These are phyloP conservation scores for Tagetes patula DNA, from an alignment of 129 eudicot genomes.

Conservation along the genomic window DNA sequence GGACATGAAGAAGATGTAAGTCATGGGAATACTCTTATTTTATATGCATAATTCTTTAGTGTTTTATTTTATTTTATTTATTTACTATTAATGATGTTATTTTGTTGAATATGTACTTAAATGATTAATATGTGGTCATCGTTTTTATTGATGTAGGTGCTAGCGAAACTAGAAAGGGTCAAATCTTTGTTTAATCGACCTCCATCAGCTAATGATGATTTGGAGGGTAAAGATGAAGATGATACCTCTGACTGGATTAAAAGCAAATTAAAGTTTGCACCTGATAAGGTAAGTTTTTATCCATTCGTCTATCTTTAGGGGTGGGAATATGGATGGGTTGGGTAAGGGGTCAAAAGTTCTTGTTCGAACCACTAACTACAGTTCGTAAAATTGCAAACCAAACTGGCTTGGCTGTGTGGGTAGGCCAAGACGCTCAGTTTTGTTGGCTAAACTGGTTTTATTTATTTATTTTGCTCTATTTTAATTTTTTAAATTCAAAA, in stretches of 20 bases:
- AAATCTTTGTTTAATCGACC: slow-evolving; percentile 42
- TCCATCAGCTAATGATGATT: slow-evolving; percentile 38
- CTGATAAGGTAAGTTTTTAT: slow-evolving; percentile 57
- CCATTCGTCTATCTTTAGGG: neutral
- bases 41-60: neutral
- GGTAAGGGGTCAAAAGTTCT: too few species aligned
- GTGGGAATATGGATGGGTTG: neutral
- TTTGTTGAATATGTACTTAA: neutral
- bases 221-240: slow-evolving; percentile 44
- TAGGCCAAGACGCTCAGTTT: neutral
- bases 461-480: neutral
- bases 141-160: slow-evolving; percentile 38
- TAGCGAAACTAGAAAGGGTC: slow-evolving; percentile 73
- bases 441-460: neutral
- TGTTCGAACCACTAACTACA: too few species aligned
- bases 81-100: neutral
- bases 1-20: slow-evolving; percentile 95
- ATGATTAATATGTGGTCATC: slow-evolving; percentile 1
- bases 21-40: slow-evolving; percentile 7
- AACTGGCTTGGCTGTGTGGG: neutral
- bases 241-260: slow-evolving; percentile 69
- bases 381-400: neutral
- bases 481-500: neutral
- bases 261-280: slow-evolving; percentile 57
- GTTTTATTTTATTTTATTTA: neutral